Evolutionary conservation across 805 yeast genomes (phyloP).

Genomic region (Zygosaccharomyces siamensis): DNA sequence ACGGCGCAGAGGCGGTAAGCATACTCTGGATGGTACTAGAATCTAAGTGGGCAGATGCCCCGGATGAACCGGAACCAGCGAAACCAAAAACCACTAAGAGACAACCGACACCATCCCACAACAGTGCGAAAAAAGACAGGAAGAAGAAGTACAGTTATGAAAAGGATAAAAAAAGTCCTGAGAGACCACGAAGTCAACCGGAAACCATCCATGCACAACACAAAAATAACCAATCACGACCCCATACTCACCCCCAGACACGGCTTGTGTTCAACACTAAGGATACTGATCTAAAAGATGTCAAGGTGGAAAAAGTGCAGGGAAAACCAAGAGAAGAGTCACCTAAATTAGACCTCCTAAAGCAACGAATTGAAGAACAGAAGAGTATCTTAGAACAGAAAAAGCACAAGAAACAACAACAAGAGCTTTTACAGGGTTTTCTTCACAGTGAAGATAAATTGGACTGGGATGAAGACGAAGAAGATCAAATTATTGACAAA

Average conservation of each 20-base stretch:
- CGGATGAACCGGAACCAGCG: constrained; percentile 12
- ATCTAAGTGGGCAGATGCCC: constrained; percentile 31
- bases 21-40: constrained; percentile 21
- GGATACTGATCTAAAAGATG: constrained; percentile 3
- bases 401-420: constrained; percentile 27
- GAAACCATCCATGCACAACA: neutral
- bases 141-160: constrained; percentile 1
- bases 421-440: constrained; percentile 27
- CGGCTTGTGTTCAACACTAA: constrained; percentile 11
- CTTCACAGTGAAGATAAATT: constrained; percentile 25
- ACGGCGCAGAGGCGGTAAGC: neutral
- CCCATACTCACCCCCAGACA: constrained; percentile 2
- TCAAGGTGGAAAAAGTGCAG: neutral
- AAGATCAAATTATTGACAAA: constrained; percentile 22
- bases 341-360: constrained; percentile 17
- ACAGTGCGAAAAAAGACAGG: constrained; percentile 2
- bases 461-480: constrained; percentile 34
- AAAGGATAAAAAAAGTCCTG: neutral
- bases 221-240: neutral
- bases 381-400: constrained; percentile 20
- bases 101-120: constrained; percentile 4
- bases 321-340: constrained; percentile 8
- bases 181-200: constrained; percentile 2
- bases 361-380: constrained; percentile 32
- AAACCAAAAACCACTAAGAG: constrained; percentile 3